A percentile compares a stretch with the other conserved stretches of the same genome.
phyloP scores from a whole-genome alignment of 441 rosid genomes.

The Omphalea diandra region DNA sequence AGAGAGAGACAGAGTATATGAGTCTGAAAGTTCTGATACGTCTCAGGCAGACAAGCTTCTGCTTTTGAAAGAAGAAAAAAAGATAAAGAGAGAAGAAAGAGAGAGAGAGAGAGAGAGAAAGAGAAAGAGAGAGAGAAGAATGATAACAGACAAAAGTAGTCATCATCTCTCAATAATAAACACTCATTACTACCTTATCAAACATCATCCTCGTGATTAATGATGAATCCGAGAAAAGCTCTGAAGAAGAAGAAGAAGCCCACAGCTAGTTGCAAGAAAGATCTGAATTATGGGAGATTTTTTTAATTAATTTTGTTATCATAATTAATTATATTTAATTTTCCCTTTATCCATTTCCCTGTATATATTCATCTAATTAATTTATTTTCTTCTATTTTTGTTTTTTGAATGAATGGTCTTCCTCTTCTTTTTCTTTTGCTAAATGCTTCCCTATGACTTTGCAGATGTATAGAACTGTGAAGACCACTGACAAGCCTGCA shows the following conservation, averaged over 20 bases:
- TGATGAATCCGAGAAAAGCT: constrained; percentile 37
- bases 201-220: constrained; percentile 75
- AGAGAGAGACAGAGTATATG: no score
- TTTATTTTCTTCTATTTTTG: neutral
- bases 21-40: constrained; percentile 32
- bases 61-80: constrained; percentile 23
- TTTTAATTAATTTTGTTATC: no score
- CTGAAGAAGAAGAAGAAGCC: no score
- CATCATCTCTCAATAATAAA: constrained; percentile 76
- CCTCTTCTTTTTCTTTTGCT: neutral
- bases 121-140: constrained; percentile 13
- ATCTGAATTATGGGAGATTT: neutral
- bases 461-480: constrained; percentile 91
- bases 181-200: constrained; percentile 41
- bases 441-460: constrained; percentile 24
- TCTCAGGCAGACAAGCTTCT: constrained; percentile 33
- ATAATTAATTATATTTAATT: neutral
- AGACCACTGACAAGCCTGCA: constrained; percentile 80
- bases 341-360: neutral
- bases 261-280: neutral
- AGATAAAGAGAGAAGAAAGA: constrained; percentile 7
- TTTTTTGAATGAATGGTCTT: constrained; percentile 7
- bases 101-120: neutral
- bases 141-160: constrained; percentile 41
- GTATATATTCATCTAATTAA: no score